Conservation (phyloP, 306 rosid genomes). For the barrel medic (Medicago truncatula) region MtrunA17r5.0-ANR NC_053042.1:21982001-21982500, state of each 20-base stretch:
- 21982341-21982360: background rate
- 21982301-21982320: background rate
- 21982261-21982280: background rate
- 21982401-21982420: background rate
- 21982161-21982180: background rate
- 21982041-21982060: background rate
- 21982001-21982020: background rate
- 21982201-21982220: constrained; percentile 81
- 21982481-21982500: background rate
- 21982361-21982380: background rate
- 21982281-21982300: background rate
- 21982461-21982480: background rate
- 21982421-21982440: background rate
- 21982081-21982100: background rate
- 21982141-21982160: background rate
- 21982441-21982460: background rate
- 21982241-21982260: constrained; percentile 21
- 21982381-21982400: background rate
- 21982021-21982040: background rate
- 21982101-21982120: background rate
- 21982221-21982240: constrained; percentile 83
- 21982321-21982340: background rate
- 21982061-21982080: background rate
- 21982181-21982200: constrained; percentile 98
- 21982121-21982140: background rate